Base-by-base conservation (phyloP, 2,329 filamentous ascomycete genomes). In the Trichophyton simii region DNA sequence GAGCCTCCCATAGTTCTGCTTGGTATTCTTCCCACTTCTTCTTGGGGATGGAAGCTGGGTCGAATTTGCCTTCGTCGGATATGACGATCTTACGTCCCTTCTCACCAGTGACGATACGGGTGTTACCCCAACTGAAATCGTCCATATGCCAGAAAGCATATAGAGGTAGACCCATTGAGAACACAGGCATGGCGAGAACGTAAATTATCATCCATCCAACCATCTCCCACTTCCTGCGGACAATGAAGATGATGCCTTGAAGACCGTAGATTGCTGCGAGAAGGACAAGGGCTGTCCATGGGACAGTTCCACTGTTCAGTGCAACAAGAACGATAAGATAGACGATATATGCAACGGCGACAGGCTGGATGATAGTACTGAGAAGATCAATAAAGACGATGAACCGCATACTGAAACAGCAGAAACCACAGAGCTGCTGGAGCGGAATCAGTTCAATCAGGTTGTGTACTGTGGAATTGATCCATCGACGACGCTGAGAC, bases 1-100 rank as follows among this genome's bases (percentile, higher is more conserved):
- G 89, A 0, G 88, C 87, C 71, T 99, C 94, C 94, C 92, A 99
- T 52, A 99, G 85, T 80, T 97, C 94, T 65, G 88, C 88, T 75
- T 99, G 94, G 74, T 97, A 99, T 70, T 99, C 94, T 74, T 99
- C 94, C 94, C 94, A 99, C 81, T 89, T 94, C 86, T 97, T 99
- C 77, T 89, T 89, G 20, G 94, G 94, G 67, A 99, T 97, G 42
- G 86, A 89, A 55, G 82, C 80, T 13, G 94, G 92, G 71, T 99
- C 94, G 71, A 97, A 99, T 75, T 96, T 96, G 79, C 94, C 94
- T 77, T 99, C 94, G 73, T 99, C 94, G 1, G 91, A 89, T 66
- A 99, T 87, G 68, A 99, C 84, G 64, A 97, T 79, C 80, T 96
- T 92, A 73, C 90, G 87, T 66, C 94, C 94, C 74, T 87, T 87